phyloP scores from a whole-genome alignment of 2,329 filamentous ascomycete species.

The Elsinoe fawcettii region DNA sequence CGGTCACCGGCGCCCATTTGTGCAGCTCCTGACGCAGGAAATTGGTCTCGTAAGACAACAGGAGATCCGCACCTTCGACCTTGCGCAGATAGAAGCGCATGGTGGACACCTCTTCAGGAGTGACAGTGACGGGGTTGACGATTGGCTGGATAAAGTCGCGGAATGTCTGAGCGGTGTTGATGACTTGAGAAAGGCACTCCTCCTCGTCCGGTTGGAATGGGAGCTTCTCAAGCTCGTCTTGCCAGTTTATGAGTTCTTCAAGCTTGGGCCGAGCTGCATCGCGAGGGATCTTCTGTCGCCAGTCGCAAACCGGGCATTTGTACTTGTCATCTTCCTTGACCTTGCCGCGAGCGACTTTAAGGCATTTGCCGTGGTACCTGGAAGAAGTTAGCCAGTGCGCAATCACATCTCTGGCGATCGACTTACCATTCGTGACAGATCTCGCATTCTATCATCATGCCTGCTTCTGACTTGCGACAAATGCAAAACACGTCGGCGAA shows the following conservation, averaged over 20 bases:
- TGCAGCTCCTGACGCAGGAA: slow-evolving; percentile 94
- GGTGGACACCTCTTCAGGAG: slow-evolving; percentile 76
- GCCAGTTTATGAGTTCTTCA: slow-evolving; percentile 77
- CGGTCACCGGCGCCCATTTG: slow-evolving; percentile 86
- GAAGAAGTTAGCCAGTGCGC: slow-evolving; percentile 29
- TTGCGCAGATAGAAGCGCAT: slow-evolving; percentile 94
- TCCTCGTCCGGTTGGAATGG: slow-evolving; percentile 97
- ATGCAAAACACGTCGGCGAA: slow-evolving; percentile 81
- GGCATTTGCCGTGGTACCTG: slow-evolving; percentile 94
- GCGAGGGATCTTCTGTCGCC: slow-evolving; percentile 90
- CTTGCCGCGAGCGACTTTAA: slow-evolving; percentile 95
- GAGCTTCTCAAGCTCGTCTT: slow-evolving; percentile 68
- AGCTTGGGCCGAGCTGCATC: slow-evolving; percentile 93
- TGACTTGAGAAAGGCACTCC: slow-evolving; percentile 73
- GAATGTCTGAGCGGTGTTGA: slow-evolving; percentile 76
- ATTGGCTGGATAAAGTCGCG: slow-evolving; percentile 71
- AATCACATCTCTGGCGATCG: too few species aligned
- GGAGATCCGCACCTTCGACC: slow-evolving; percentile 91
- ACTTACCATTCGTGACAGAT: slow-evolving; percentile 92
- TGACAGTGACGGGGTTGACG: slow-evolving; percentile 67
- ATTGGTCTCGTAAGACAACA: slow-evolving; percentile 90
- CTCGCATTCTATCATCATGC: slow-evolving; percentile 99
- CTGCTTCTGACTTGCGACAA: slow-evolving; percentile 83
- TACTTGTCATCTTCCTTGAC: slow-evolving; percentile 98
- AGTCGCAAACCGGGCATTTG: slow-evolving; percentile 96